phyloP scores from a whole-genome alignment of 208 protist genomes.

The Crithidia brevicula region DNA sequence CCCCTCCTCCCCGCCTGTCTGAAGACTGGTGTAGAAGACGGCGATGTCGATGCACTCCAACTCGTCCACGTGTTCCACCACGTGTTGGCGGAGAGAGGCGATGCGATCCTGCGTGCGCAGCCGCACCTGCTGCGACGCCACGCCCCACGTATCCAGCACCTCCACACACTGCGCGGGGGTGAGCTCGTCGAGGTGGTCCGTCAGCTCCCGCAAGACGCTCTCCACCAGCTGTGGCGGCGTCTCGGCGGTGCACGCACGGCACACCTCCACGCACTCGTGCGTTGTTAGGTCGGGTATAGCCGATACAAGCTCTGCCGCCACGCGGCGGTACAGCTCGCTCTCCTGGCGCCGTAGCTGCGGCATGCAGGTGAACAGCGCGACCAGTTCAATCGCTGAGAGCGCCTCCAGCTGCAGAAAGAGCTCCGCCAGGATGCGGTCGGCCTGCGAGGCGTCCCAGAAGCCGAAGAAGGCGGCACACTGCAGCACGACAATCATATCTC shows the following conservation, averaged over 20 bases:
- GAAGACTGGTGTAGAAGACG: constrained; percentile 65
- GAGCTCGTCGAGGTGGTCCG: constrained; percentile 37
- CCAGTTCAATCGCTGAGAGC: constrained; percentile 60
- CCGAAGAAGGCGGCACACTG: constrained; percentile 86
- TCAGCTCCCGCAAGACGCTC: constrained; percentile 50
- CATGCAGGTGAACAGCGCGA: constrained; percentile 70
- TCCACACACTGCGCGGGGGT: constrained; percentile 55
- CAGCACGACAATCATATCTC: constrained; percentile 83
- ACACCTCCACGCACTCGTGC: constrained; percentile 77
- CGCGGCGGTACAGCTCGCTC: constrained; percentile 46
- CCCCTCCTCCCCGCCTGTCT: neutral
- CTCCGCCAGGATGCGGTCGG: constrained; percentile 72
- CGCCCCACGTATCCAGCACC: constrained; percentile 63
- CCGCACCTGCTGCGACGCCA: constrained; percentile 27
- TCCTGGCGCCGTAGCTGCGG: constrained; percentile 68
- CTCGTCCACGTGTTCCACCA: constrained; percentile 33
- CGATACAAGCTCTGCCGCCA: constrained; percentile 51
- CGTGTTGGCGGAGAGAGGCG: constrained; percentile 25
- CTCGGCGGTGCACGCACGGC: constrained; percentile 47
- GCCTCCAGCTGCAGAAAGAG: constrained; percentile 58
- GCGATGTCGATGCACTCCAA: constrained; percentile 74
- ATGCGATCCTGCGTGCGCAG: constrained; percentile 24
- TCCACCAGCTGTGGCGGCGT: constrained; percentile 55
- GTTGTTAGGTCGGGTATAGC: constrained; percentile 68
- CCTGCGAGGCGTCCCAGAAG: constrained; percentile 88